Conservation (phyloP, 805 yeast species). For the Schwanniomyces yamadae region DNA sequence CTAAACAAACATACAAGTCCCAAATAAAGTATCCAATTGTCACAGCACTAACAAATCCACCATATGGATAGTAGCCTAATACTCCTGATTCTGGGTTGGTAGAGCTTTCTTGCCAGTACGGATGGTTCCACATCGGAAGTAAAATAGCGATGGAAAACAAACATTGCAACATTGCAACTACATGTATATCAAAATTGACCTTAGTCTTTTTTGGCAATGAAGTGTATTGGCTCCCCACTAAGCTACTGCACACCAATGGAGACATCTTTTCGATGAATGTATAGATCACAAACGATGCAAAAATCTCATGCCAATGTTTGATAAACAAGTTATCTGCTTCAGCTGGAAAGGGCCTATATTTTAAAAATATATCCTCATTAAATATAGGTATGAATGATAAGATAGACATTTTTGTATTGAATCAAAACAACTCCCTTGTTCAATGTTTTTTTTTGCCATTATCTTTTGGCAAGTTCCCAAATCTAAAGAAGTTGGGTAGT, state of each 20-base stretch:
- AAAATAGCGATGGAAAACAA: conserved; percentile 58
- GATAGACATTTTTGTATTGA: too few species aligned
- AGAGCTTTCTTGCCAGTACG: conserved; percentile 36
- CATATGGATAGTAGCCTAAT: conserved; percentile 71
- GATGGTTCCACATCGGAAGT: conserved; percentile 64
- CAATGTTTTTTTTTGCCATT: too few species aligned
- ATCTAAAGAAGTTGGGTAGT: too few species aligned
- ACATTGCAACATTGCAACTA: conserved; percentile 85
- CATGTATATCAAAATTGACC: conserved; percentile 84
- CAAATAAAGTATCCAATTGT: conserved; percentile 88
- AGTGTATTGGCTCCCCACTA: conserved; percentile 58
- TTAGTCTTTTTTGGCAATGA: conserved; percentile 44
- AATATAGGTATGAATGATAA: conserved; percentile 20
- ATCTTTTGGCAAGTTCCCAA: too few species aligned
- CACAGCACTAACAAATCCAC: conserved; percentile 68
- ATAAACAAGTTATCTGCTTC: conserved; percentile 41
- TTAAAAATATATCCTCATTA: conserved; percentile 42
- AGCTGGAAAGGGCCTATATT: conserved; percentile 47
- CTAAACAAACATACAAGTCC: conserved; percentile 75
- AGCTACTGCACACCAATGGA: conserved; percentile 45
- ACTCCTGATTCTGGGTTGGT: conserved; percentile 45
- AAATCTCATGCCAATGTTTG: conserved; percentile 76
- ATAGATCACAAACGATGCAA: conserved; percentile 61
- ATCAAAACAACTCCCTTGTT: too few species aligned
- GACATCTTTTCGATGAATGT: conserved; percentile 51